Evolutionary conservation across 768 basidiomycete species (phyloP).

Genomic region (Suillus subluteus): DNA sequence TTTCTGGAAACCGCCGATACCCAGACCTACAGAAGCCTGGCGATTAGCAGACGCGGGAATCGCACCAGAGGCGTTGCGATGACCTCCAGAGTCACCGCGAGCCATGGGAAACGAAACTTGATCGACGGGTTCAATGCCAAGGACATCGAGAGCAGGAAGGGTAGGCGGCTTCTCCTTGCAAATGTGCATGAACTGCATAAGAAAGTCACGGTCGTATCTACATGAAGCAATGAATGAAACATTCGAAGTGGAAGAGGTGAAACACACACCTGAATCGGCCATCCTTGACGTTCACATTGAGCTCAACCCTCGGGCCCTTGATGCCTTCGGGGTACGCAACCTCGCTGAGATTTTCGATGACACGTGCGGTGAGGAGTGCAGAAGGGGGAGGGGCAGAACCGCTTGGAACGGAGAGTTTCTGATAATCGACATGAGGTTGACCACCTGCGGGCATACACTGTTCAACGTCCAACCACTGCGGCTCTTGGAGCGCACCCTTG

Average conservation of each 20-base stretch:
- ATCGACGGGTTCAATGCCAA: slow-evolving; percentile 85
- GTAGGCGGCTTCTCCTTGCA: slow-evolving; percentile 95
- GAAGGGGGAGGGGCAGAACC: too few species aligned
- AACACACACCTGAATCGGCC: slow-evolving; percentile 80
- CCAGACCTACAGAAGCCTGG: slow-evolving; percentile 54
- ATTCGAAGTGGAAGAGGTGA: background rate
- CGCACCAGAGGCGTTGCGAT: slow-evolving; percentile 49
- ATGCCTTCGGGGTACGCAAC: slow-evolving; percentile 85
- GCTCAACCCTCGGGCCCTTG: slow-evolving; percentile 79
- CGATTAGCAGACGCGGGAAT: slow-evolving; percentile 46
- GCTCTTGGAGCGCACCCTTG: slow-evolving; percentile 11
- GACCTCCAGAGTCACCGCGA: slow-evolving; percentile 69
- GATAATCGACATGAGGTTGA: too few species aligned
- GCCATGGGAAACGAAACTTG: slow-evolving; percentile 51
- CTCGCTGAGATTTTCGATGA: slow-evolving; percentile 79
- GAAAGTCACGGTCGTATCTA: slow-evolving; percentile 97
- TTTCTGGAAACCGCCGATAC: slow-evolving; percentile 40
- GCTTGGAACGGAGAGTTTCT: slow-evolving; percentile 34
- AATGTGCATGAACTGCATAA: slow-evolving; percentile 92
- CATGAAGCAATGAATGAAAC: background rate
- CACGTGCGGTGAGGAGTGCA: slow-evolving; percentile 72
- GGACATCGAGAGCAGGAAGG: slow-evolving; percentile 86
- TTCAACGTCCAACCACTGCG: slow-evolving; percentile 15
- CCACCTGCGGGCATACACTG: slow-evolving; percentile 1
- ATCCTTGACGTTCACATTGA: slow-evolving; percentile 81